phyloP scores from a whole-genome alignment of 768 basidiomycete species.

The Lactarius hatsudake region DNA sequence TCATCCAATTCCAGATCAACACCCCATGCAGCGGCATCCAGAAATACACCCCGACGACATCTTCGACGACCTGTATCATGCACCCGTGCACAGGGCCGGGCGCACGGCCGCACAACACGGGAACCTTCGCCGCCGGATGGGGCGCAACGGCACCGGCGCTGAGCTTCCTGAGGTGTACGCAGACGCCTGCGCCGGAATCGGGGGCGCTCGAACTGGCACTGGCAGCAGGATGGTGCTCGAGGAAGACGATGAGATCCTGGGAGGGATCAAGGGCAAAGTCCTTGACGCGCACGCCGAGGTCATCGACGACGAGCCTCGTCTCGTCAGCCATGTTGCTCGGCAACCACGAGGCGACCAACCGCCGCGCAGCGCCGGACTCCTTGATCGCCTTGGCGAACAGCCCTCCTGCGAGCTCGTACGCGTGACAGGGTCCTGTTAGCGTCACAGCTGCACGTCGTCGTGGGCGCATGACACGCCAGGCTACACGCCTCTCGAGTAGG shows the following conservation, averaged over 20 bases:
- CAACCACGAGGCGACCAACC: constrained; percentile 32
- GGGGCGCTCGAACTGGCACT: not conserved
- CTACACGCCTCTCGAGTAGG: constrained; percentile 36
- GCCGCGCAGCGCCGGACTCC: constrained; percentile 25
- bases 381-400: constrained; percentile 41
- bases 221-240: constrained; percentile 28
- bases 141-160: constrained; percentile 34
- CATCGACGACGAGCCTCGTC: constrained; percentile 31
- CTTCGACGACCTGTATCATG: constrained; percentile 52
- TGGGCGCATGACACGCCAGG: constrained; percentile 31
- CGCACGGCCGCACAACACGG: constrained; percentile 32
- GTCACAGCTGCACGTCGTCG: constrained; percentile 29
- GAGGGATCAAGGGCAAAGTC: constrained; percentile 68
- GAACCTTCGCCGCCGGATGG: constrained; percentile 42
- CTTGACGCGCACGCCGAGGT: constrained; percentile 43
- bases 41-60: constrained; percentile 50
- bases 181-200: constrained; percentile 24
- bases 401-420: constrained; percentile 62
- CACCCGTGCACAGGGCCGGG: constrained; percentile 32
- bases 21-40: constrained; percentile 37
- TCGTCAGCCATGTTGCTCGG: constrained; percentile 26
- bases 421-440: constrained; percentile 40
- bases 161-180: constrained; percentile 47
- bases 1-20: constrained; percentile 54
- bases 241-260: constrained; percentile 54